Evolutionary conservation across 2,329 filamentous ascomycete genomes (phyloP), one percentile per base, ranked within the genome.

Genomic region (Cercospora citrullina): DNA sequence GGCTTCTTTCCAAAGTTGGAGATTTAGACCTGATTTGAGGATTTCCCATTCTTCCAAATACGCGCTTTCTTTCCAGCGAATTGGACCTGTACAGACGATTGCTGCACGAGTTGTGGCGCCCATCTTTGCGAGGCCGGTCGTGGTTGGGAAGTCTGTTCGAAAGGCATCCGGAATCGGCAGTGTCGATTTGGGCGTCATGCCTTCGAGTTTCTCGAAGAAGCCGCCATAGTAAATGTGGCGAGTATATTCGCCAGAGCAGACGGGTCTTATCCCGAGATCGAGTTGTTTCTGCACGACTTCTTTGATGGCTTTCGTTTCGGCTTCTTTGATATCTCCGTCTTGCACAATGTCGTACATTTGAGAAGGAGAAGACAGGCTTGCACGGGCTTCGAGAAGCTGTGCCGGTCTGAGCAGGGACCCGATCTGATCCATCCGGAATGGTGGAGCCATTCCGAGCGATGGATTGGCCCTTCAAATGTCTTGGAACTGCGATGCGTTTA

Each of bases 341-440:
- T 60, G 42, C n/a, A 66, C 36, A 30, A 66, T 60, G 12, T 69
- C 66, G 63, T 73, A 73, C 68, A 89, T 88, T 74, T 90, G 85
- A 78, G 90, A 91, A 58, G 87, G 57, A 23, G 69, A 69, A 10
- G 68, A 65, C 3, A 69, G 45, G 42, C 21, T 63, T 70, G 83
- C 80, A 77, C 89, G 83, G 58, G 85, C 85, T 58, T 86, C 81
- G 21, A 90, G 82, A 9, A 92, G 84, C 51, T 84, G 79, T 63
- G 86, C 78, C 0, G 89, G 89, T 23, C 90, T 87, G 60, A 91
- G 85, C 45, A 92, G 83, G 12, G 89, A 91, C 63, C 90, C 90
- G 68, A 91, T 84, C 71, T 92, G 90, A 79, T 92, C 90, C 66
- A 88, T 88, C 74, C 90, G 85, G 78, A 90, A 91, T 57, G 87